Base-by-base conservation (phyloP, 345 rosid genomes). In the Murraya koenigii region DNA sequence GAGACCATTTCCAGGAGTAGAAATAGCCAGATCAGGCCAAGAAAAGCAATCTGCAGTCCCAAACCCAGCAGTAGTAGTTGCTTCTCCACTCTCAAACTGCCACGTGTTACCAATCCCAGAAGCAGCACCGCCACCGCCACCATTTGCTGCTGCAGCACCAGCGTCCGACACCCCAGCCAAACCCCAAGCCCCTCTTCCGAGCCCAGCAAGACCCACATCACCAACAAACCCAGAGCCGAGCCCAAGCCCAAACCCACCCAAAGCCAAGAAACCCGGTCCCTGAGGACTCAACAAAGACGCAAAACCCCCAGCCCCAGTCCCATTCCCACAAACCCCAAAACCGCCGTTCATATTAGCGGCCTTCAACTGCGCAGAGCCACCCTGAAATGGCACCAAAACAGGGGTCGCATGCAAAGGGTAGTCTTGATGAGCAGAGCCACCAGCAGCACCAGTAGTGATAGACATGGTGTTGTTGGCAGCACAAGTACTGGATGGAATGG, bases 11-110 rank as follows among this genome's bases (percentile, higher is more conserved):
- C 90, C 96, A 8, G 93, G 90, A 7, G 98, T 92, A 22, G 98
- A 92, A 77, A 95, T 95, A 23, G 99, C 96, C 22, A 92, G 90
- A 67, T 93, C 98, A n/a, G 96, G 96, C 98, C 97, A 95, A 44
- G 93, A 78, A 69, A 92, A 92, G 86, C 92, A 92, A 79, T 92
- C 94, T 26, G 89, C 91, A 55, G 78, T 78, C 2, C 80, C 91
- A 78, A 92, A 92, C 9, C 92, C 93, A 69, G 20, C 1, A 2
- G 68, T 47, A 2, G 59, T 9, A 2, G 59, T 63, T 2, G 59
- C 71, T 32, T 88, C 94, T 15, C 88, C 94, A 82, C 75, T 82
- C 79, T 93, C 97, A 60, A 89, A 88, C 84, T 91, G 99, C 99
- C 99, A 93, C 71, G 92, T 60, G 86, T 78, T 83, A 0, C 82